Evolutionary conservation across 108 stramenopile species (phyloP), one percentile per base, ranked within the genome.

Genomic region (Thalassiosira profunda): DNA sequence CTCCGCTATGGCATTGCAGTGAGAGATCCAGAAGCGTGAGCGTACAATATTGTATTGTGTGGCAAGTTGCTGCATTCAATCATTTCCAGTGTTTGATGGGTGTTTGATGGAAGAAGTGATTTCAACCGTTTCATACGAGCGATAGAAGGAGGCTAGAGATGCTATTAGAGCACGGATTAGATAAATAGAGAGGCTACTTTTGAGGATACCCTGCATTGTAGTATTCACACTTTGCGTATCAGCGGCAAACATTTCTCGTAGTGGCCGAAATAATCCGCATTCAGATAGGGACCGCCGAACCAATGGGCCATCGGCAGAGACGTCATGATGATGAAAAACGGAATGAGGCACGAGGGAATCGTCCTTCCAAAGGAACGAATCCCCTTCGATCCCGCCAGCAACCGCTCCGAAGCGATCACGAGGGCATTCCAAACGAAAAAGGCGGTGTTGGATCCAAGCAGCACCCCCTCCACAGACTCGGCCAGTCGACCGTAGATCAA

Each of bases 381-480:
- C 29, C 63, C 14, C 11, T 54, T 37, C n/a, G 46, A 38, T 7
- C 36, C 21, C 14, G 67, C 81, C 2, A 86, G 9, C 6, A 69
- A 8, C 10, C 70, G 25, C 40, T 91, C 90, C 3, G 67, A 17
- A 15, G 48, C 59, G 2, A 91, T 74, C 20, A 88, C 68, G 2
- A 67, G 9, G 21, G 84, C 84, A 45, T 91, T 88, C 86, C 86
- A 91, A 5, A 79, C 24, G 24, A 91, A 88, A 72, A 91, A 91
- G 1, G 68, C 67, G 12, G 70, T 75, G 14, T 82, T 68, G 9
- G 58, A 69, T 21, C 87, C 87, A 44, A 74, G 55, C 10, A 41
- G 18, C 7, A 72, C 66, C 14, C 52, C 45, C 33, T 41, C 64
- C 8, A 43, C 11, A 42, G 47, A n/a, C 20, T 54, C 41, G 17